Evolutionary conservation across 768 basidiomycete genomes (phyloP).

Genomic region (Tylopilus subfusipes): DNA sequence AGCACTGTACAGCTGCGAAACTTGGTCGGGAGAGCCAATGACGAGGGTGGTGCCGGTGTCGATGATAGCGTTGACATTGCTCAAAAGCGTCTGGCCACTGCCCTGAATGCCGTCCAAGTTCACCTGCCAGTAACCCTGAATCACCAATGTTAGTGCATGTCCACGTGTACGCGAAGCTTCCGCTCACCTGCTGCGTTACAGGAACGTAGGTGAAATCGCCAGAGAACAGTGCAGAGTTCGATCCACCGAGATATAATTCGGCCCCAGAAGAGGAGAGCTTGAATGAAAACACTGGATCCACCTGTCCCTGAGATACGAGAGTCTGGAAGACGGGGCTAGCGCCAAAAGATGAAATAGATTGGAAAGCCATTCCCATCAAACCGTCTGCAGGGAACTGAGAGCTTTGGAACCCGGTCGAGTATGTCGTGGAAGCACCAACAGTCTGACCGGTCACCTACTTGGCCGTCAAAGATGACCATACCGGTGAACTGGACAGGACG

Average conservation of each 20-base stretch:
- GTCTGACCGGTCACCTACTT: conserved; percentile 7
- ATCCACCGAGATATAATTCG: conserved; percentile 41
- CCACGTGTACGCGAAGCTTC: no score
- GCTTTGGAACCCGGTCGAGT: background rate
- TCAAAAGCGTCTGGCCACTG: background rate
- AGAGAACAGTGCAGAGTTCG: conserved; percentile 34
- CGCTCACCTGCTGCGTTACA: conserved; percentile 23
- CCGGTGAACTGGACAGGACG: background rate
- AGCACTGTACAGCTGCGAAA: background rate
- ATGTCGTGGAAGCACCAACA: conserved; percentile 4
- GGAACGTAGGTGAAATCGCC: conserved; percentile 34
- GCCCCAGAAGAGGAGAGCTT: conserved; percentile 18
- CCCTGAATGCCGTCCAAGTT: conserved; percentile 2
- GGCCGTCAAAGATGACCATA: background rate
- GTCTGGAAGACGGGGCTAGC: conserved; percentile 29
- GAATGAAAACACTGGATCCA: conserved; percentile 25
- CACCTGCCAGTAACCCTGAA: conserved; percentile 13
- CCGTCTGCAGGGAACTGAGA: conserved; percentile 8
- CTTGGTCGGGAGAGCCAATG: background rate
- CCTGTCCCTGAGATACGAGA: conserved; percentile 14
- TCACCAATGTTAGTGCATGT: conserved; percentile 1
- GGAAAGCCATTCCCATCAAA: conserved; percentile 32
- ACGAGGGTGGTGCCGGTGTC: conserved; percentile 19
- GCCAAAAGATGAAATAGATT: conserved; percentile 21
- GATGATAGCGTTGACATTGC: conserved; percentile 3